Evolutionary conservation across 2,329 filamentous ascomycete genomes (phyloP).

Genomic region (Fusarium veterinarium): DNA sequence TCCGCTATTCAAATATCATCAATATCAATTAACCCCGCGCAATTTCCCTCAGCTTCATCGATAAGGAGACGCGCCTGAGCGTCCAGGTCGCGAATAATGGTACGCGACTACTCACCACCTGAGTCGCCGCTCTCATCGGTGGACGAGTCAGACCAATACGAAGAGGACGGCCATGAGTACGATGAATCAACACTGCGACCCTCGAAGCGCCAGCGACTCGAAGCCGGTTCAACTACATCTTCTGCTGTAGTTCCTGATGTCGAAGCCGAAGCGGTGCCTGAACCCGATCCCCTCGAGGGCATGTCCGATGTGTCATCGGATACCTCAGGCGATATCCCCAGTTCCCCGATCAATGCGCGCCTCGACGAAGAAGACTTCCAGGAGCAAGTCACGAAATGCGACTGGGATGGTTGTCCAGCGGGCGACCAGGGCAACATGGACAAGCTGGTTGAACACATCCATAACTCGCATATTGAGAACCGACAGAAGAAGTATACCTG

Average conservation of each 20-base stretch:
- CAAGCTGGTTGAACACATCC: constrained; percentile 82
- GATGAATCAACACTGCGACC: constrained; percentile 57
- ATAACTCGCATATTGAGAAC: constrained; percentile 93
- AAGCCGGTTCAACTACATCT: constrained; percentile 58
- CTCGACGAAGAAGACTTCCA: constrained; percentile 79
- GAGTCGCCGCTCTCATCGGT: constrained; percentile 63
- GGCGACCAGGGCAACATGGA: constrained; percentile 85
- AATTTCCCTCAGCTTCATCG: constrained; percentile 11
- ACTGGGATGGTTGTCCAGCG: constrained; percentile 79
- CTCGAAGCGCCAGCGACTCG: constrained; percentile 61
- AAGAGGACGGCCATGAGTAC: constrained; percentile 58
- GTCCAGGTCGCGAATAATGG: constrained; percentile 49
- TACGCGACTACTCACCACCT: constrained; percentile 52
- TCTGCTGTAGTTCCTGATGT: constrained; percentile 56
- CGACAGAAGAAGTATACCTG: constrained; percentile 98
- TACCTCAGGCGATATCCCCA: constrained; percentile 85
- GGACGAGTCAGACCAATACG: constrained; percentile 58
- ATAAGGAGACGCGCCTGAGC: constrained; percentile 38
- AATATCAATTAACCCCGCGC: neutral
- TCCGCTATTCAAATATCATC: neutral
- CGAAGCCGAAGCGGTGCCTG: constrained; percentile 59
- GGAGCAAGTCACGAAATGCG: constrained; percentile 82
- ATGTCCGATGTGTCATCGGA: constrained; percentile 87
- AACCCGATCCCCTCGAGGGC: constrained; percentile 65
- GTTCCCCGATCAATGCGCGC: constrained; percentile 74